Percentiles rank a stretch among this genome's conserved stretches.
Conservation (phyloP, 257 asterid species). For the Verbascum thapsus region DNA sequence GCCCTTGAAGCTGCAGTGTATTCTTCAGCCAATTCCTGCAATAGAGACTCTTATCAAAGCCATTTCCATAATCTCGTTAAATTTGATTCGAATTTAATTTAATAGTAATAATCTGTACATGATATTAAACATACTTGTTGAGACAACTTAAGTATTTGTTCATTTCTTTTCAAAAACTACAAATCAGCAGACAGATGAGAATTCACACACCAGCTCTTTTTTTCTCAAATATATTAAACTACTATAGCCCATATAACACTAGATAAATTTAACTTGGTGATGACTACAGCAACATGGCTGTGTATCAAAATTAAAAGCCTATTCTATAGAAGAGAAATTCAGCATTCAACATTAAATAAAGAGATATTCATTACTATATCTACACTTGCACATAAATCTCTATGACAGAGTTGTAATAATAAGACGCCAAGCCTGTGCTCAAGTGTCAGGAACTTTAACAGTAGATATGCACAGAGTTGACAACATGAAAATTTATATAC, state of each 20-base stretch:
- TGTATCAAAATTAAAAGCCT: too few species aligned
- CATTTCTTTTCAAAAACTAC: too few species aligned
- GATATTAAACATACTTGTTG: too few species aligned
- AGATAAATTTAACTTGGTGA: background rate
- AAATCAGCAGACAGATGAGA: too few species aligned
- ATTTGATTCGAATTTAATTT: too few species aligned
- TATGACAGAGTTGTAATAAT: background rate
- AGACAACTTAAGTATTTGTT: too few species aligned
- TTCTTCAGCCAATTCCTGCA: slow-evolving; percentile 69
- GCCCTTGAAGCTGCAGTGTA: slow-evolving; percentile 69
- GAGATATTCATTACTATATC: background rate
- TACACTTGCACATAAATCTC: background rate
- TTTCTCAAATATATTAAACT: too few species aligned
- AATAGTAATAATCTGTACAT: too few species aligned
- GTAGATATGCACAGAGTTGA: slow-evolving; percentile 9
- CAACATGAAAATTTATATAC: slow-evolving; percentile 36
- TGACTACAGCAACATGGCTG: background rate
- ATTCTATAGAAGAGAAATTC: too few species aligned
- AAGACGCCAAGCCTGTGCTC: slow-evolving; percentile 22
- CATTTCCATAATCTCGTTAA: slow-evolving; percentile 4
- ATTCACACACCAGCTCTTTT: too few species aligned
- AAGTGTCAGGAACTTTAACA: background rate
- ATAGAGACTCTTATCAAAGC: slow-evolving; percentile 21
- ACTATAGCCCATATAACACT: too few species aligned
- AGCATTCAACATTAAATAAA: too few species aligned